These are phyloP conservation scores for Talaromyces sp. DNA, from an alignment of 2,329 filamentous ascomycete species.

Conservation along the genomic window DNA sequence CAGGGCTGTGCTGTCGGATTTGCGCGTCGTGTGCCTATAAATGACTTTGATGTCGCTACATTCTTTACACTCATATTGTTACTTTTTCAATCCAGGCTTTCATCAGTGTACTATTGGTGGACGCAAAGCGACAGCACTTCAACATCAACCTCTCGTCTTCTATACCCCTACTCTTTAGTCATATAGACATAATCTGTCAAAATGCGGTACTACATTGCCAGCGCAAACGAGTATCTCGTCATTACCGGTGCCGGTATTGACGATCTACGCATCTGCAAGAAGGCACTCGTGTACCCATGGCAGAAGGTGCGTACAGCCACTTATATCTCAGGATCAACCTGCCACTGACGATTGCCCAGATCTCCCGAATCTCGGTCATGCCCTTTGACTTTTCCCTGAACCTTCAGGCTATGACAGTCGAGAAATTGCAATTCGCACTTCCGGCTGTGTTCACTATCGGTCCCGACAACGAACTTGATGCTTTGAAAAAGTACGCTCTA, in stretches of 20 bases:
- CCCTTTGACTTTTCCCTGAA: conserved; percentile 76
- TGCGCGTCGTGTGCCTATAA: not conserved
- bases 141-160: not conserved
- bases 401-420: conserved; percentile 82
- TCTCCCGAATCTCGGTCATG: conserved; percentile 39
- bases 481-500: conserved; percentile 78
- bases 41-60: not conserved
- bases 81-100: too few species aligned
- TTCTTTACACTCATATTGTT: not conserved
- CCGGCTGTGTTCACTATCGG: conserved; percentile 85
- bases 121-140: not conserved
- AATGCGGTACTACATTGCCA: conserved; percentile 65
- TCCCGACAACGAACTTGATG: conserved; percentile 66
- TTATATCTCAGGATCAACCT: too few species aligned
- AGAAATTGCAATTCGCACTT: conserved; percentile 78
- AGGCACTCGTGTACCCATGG: conserved; percentile 67
- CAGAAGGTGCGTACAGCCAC: conserved; percentile 50
- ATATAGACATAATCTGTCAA: not conserved
- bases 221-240: conserved; percentile 80
- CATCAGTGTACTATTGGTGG: conserved; percentile 1
- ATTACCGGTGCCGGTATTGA: conserved; percentile 75
- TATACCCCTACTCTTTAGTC: not conserved
- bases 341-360: conserved; percentile 21
- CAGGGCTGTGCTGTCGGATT: not conserved
- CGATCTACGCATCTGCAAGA: conserved; percentile 74